A percentile compares a stretch with the other conserved stretches of the same genome.
Conservation (phyloP, 179 eudicot genomes). For the Nepenthes alata region DNA sequence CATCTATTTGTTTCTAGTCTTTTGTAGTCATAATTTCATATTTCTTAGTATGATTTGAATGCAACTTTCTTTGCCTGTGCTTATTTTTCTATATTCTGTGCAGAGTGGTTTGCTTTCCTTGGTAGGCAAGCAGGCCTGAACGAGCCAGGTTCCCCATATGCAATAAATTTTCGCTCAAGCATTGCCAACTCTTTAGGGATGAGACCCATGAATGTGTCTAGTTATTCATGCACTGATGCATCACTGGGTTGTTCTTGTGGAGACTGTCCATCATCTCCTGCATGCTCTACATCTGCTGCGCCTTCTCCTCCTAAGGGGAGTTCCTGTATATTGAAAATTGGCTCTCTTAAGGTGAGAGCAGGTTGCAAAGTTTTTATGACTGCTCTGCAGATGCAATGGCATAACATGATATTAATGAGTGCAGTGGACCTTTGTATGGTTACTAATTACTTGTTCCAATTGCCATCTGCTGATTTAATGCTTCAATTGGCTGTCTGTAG, state of each 20-base stretch:
- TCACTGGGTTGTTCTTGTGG: slow-evolving; percentile 98
- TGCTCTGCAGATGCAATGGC: neutral
- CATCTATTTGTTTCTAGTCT: too few species aligned
- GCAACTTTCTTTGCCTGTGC: neutral
- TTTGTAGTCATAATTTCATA: neutral
- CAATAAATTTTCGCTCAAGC: slow-evolving; percentile 57
- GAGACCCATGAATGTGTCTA: slow-evolving; percentile 82
- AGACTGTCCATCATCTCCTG: slow-evolving; percentile 73
- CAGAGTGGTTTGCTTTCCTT: slow-evolving; percentile 84
- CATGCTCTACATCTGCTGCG: slow-evolving; percentile 65
- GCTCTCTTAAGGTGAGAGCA: slow-evolving; percentile 61
- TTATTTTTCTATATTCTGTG: slow-evolving; percentile 9
- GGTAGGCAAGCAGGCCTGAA: slow-evolving; percentile 56
- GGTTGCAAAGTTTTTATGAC: neutral
- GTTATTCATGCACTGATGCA: slow-evolving; percentile 85
- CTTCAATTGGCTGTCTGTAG: slow-evolving; percentile 32
- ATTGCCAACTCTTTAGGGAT: slow-evolving; percentile 67
- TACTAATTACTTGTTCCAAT: neutral
- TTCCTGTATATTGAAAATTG: slow-evolving; percentile 72
- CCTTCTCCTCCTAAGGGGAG: slow-evolving; percentile 34
- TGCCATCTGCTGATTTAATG: slow-evolving; percentile 6
- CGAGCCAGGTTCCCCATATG: slow-evolving; percentile 89
- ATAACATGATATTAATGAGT: neutral
- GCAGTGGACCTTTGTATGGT: neutral
- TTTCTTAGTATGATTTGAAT: neutral